Evolutionary conservation across 768 basidiomycete species (phyloP).

Genomic region (Hortiboletus campestris): DNA sequence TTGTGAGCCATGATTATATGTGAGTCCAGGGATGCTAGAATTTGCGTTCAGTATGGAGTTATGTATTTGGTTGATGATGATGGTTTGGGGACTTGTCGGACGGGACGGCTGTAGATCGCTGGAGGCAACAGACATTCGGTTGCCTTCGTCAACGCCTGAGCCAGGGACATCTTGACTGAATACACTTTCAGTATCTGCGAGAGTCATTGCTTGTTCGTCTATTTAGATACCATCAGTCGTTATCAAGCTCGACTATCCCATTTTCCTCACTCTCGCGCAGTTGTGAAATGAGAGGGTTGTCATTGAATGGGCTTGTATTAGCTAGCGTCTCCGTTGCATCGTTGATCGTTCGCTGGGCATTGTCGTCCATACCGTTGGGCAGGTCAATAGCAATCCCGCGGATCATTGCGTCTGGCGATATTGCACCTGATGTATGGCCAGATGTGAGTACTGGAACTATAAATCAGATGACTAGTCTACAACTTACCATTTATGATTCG

Average conservation of each 20-base stretch:
- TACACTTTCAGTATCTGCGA: background rate
- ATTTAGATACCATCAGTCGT: background rate
- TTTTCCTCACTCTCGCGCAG: background rate
- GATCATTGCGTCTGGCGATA: background rate
- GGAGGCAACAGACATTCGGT: background rate
- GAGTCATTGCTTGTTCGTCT: background rate
- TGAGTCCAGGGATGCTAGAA: background rate
- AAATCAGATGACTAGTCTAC: background rate
- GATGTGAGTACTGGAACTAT: background rate
- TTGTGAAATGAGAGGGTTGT: background rate
- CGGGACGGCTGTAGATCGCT: background rate
- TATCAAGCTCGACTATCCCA: background rate
- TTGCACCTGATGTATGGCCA: background rate
- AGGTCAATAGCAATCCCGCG: background rate
- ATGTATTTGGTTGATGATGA: background rate
- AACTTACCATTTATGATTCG: background rate
- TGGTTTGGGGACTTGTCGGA: background rate
- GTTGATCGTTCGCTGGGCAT: background rate
- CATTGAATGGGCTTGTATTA: background rate
- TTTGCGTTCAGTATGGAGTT: conserved; percentile 6
- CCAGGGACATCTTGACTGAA: background rate
- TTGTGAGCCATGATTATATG: background rate
- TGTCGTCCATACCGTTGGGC: background rate
- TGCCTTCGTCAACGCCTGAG: background rate
- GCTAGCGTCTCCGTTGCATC: background rate